These are phyloP conservation scores for Dissophora ornata DNA, from an alignment of 192 early-diverging fungal species.

Conservation along the genomic window DNA sequence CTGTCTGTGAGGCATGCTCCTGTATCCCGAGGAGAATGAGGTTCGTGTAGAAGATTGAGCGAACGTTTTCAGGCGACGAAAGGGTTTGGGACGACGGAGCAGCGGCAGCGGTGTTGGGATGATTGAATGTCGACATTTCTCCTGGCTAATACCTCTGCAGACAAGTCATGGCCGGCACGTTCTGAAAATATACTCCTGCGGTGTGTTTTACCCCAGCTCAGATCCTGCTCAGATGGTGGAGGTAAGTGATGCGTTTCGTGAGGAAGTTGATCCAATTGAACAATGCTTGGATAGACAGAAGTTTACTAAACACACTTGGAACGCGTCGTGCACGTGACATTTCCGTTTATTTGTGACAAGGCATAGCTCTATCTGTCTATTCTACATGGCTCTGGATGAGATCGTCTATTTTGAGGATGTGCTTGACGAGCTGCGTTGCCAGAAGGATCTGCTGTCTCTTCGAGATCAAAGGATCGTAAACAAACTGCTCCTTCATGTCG, in stretches of 20 bases:
- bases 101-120: constrained; percentile 5
- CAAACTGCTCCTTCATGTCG: constrained; percentile 98
- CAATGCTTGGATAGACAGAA: too few relatives aligned
- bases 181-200: not conserved
- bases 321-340: too few relatives aligned
- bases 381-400: constrained; percentile 57
- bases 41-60: constrained; percentile 44
- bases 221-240: too few relatives aligned
- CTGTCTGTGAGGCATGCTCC: constrained; percentile 13
- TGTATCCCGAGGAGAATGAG: constrained; percentile 41
- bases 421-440: constrained; percentile 99
- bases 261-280: too few relatives aligned
- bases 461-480: constrained; percentile 99
- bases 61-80: constrained; percentile 31
- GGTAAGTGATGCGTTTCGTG: too few relatives aligned
- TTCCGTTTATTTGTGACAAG: too few relatives aligned
- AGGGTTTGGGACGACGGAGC: not conserved
- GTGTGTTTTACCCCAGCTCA: not conserved
- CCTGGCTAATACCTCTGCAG: not conserved
- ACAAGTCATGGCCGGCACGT: constrained; percentile 7
- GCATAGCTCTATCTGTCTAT: constrained; percentile 2
- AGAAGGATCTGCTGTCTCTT: constrained; percentile 98
- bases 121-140: constrained; percentile 20
- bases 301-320: too few relatives aligned
- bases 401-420: constrained; percentile 98